These are phyloP conservation scores for Paramecium caudatum DNA, from an alignment of 73 alveolate species.

Conservation along the genomic window DNA sequence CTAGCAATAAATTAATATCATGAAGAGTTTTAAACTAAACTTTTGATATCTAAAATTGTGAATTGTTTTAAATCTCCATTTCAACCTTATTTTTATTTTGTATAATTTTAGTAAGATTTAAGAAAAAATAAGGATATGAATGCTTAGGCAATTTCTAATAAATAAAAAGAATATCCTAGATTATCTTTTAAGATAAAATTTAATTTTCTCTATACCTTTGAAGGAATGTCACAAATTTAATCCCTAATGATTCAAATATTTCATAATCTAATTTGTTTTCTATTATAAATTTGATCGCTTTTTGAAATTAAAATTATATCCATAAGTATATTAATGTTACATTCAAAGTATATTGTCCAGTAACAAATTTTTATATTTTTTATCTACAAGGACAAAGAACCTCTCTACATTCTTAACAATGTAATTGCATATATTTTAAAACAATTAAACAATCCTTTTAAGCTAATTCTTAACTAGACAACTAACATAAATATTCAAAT, in stretches of 20 bases:
- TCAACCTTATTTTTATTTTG: neutral
- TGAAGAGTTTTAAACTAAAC: neutral
- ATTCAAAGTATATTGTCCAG: neutral
- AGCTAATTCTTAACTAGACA: neutral
- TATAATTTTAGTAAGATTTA: neutral
- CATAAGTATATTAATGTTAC: neutral
- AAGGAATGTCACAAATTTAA: conserved; percentile 13
- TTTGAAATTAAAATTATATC: neutral
- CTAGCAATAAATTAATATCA: neutral
- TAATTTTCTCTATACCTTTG: conserved; percentile 22
- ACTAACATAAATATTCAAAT: neutral
- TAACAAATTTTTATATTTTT: neutral
- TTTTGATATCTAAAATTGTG: neutral
- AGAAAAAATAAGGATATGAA: neutral
- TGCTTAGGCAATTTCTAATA: neutral
- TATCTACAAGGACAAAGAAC: conserved; percentile 10
- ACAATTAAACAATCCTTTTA: neutral
- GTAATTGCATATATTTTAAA: neutral
- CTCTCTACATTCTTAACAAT: neutral
- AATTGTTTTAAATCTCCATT: neutral
- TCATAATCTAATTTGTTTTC: neutral
- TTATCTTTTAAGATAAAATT: conserved; percentile 27
- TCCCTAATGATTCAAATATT: neutral
- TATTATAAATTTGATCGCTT: neutral
- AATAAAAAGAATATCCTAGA: neutral